These are phyloP conservation scores for Sordaria brevicollis DNA, from an alignment of 495 filamentous ascomycete genomes.

Conservation along the genomic window DNA sequence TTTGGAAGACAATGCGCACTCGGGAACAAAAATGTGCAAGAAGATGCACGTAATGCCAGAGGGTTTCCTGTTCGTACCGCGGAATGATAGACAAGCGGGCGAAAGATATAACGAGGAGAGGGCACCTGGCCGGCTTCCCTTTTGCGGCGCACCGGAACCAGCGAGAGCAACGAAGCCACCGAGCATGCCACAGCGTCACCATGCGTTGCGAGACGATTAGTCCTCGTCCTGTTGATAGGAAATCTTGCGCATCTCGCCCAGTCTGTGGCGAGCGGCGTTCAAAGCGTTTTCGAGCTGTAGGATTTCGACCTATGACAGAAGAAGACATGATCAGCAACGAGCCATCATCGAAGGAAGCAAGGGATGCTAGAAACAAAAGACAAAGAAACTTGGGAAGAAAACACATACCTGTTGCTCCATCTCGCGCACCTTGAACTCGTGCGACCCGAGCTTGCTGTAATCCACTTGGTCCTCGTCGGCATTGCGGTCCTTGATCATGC, in stretches of 20 bases:
- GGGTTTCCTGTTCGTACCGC: too few relatives aligned
- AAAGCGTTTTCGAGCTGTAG: constrained; percentile 88
- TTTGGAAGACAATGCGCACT: background rate
- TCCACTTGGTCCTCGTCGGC: constrained; percentile 79
- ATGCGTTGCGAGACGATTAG: background rate
- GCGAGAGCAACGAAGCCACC: background rate
- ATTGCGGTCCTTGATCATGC: constrained; percentile 79
- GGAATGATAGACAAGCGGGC: too few relatives aligned
- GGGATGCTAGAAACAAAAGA: constrained; percentile 1
- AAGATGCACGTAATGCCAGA: too few relatives aligned
- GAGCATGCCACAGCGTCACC: background rate
- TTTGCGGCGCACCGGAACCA: too few relatives aligned
- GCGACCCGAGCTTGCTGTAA: constrained; percentile 73
- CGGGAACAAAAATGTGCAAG: background rate
- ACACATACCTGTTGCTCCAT: constrained; percentile 96
- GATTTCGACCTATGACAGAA: constrained; percentile 71
- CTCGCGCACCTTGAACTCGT: constrained; percentile 96
- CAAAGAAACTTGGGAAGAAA: constrained; percentile 2
- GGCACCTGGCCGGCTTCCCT: too few relatives aligned
- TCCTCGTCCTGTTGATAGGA: constrained; percentile 76
- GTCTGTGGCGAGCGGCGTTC: constrained; percentile 63
- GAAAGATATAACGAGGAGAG: too few relatives aligned
- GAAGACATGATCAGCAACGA: constrained; percentile 5
- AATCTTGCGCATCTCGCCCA: constrained; percentile 98
- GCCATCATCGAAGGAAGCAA: background rate